Base-by-base conservation (phyloP, 768 basidiomycete genomes). In the Podaxis sp. region DNA sequence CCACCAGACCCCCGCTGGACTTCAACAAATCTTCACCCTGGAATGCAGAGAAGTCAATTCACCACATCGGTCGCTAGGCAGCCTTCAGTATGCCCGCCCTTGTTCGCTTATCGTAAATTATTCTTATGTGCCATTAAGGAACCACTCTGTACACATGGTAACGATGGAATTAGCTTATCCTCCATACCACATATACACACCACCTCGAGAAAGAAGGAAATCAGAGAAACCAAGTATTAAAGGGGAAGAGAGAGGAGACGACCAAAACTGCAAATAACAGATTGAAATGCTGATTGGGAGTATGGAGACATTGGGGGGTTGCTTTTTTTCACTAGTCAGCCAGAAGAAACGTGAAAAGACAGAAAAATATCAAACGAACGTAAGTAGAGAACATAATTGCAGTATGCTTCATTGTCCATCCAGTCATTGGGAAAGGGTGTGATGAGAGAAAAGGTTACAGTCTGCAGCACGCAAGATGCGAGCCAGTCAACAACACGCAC, bases 221-320 rank as follows among this genome's bases (percentile, higher is more conserved):
- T 18, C 18, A 54, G 32, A 54, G 47, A 48, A 50, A 25, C 40
- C 61, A 61, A 35, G 52, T 55, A 50, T 51, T 40, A 37, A 27
- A 27, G 44, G 28, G 42, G 35, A 54, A 40, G 28, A 58, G 54
- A 16, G 44, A 59, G 58, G 50, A 16, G 38, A 56, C 47, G 37
- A 50, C 35, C 7, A 58, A 61, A 35, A 16, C 35, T 18, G 28
- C 28, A n/a, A 54, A 54, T 54, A 54, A 54, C 52, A 54, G 36
- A 58, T 58, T 35, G 42, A 37, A 38, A 27, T 50, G 23, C 36
- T 47, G 40, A 44, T 63, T 59, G 21, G 55, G 59, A 62, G 48
- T 59, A 61, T 53, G 51, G 65, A 48, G 51, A 61, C 50, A 55
- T 60, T 55, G 59, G 56, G 48, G 38, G 66, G 57, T 56, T 47